phyloP scores from a whole-genome alignment of 331 rosid species.

The Acacia concinna region DNA sequence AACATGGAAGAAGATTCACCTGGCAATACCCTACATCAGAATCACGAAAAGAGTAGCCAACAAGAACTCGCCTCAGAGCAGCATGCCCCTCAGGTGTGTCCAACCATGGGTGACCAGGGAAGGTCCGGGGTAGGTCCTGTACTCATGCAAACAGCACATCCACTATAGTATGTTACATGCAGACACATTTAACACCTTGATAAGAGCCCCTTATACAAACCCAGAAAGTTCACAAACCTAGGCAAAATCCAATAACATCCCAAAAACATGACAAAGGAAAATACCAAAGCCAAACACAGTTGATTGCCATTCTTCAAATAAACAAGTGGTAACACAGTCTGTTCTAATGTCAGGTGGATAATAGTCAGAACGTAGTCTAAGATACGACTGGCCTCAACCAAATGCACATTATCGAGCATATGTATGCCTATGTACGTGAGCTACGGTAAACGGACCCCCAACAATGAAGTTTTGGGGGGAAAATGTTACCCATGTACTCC shows the following conservation, averaged over 20 bases:
- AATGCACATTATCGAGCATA: neutral
- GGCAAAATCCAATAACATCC: neutral
- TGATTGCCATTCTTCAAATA: neutral
- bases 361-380: neutral
- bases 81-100: conserved; percentile 97
- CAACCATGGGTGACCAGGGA: conserved; percentile 98
- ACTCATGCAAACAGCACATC: neutral
- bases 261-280: neutral
- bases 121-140: conserved; percentile 92
- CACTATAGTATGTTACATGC: neutral
- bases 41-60: conserved; percentile 95
- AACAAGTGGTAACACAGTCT: neutral
- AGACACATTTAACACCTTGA: neutral
- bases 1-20: conserved; percentile 46
- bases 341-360: neutral
- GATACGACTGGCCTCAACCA: neutral
- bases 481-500: neutral
- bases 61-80: conserved; percentile 94
- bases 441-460: neutral
- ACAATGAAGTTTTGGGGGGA: neutral
- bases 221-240: neutral
- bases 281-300: neutral
- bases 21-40: conserved; percentile 99
- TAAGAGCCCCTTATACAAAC: neutral
- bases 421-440: neutral